Percentiles rank a stretch among this genome's conserved stretches.
Evolutionary conservation across 2,329 filamentous ascomycete genomes (phyloP).

Genomic region (Tolypocladium tropicale): DNA sequence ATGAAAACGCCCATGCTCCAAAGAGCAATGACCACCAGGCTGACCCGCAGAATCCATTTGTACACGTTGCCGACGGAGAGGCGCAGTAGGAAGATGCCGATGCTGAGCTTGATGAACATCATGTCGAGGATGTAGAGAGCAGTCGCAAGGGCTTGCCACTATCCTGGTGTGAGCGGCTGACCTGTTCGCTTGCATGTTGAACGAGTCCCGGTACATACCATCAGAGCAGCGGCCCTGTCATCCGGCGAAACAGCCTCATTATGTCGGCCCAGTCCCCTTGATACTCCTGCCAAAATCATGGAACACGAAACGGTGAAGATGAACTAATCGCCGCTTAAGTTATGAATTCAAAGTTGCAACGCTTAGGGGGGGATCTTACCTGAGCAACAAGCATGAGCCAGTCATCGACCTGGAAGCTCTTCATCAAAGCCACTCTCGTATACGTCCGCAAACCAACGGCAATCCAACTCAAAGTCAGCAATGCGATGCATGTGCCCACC

Average conservation of each 20-base stretch:
- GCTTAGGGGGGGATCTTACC: slow-evolving; percentile 16
- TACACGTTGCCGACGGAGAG: slow-evolving; percentile 36
- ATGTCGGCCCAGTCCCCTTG: slow-evolving; percentile 34
- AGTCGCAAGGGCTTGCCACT: slow-evolving; percentile 42
- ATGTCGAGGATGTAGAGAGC: slow-evolving; percentile 41
- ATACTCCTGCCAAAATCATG: slow-evolving; percentile 33
- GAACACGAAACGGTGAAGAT: slow-evolving; percentile 37
- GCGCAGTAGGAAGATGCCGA: slow-evolving; percentile 40
- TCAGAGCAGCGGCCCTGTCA: slow-evolving; percentile 34
- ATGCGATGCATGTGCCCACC: slow-evolving; percentile 22
- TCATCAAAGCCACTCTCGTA: slow-evolving; percentile 31
- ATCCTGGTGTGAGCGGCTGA: not conserved
- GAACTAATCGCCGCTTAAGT: slow-evolving; percentile 16
- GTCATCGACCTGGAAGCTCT: slow-evolving; percentile 38
- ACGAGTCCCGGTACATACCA: slow-evolving; percentile 18
- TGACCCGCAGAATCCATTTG: slow-evolving; percentile 34
- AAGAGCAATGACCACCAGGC: slow-evolving; percentile 33
- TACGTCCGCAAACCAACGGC: slow-evolving; percentile 33
- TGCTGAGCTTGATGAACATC: slow-evolving; percentile 48
- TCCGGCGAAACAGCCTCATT: slow-evolving; percentile 30
- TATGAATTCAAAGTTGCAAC: not conserved
- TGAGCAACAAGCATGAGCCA: slow-evolving; percentile 42
- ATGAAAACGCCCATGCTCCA: slow-evolving; percentile 39
- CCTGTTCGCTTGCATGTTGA: not conserved
- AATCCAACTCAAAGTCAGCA: slow-evolving; percentile 30